phyloP scores from a whole-genome alignment of 2,329 filamentous ascomycete genomes.

The Phaeophleospora eucalypticola region DNA sequence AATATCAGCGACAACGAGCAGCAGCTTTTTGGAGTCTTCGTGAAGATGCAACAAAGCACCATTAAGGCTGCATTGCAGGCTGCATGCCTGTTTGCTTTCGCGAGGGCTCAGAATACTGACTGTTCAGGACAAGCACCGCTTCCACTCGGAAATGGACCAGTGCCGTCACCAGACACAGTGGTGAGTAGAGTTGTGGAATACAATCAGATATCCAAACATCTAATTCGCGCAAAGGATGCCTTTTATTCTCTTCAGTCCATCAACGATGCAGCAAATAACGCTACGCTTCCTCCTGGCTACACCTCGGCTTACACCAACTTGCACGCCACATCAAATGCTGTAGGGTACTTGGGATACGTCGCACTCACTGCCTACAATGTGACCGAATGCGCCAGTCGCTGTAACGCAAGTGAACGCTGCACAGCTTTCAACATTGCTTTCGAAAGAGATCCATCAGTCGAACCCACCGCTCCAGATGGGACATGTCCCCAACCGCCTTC shows the following conservation, averaged over 20 bases:
- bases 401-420: constrained; percentile 16
- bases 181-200: background rate
- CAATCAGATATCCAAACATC: background rate
- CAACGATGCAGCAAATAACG: constrained; percentile 1
- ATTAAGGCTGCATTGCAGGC: background rate
- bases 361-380: constrained; percentile 12
- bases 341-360: constrained; percentile 15
- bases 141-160: background rate
- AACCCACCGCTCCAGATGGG: constrained; percentile 1
- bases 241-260: constrained; percentile 2
- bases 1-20: background rate
- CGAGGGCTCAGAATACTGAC: background rate
- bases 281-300: constrained; percentile 9
- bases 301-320: constrained; percentile 14
- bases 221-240: background rate
- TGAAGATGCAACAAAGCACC: too few species aligned
- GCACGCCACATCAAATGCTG: constrained; percentile 13
- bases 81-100: background rate
- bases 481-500: constrained; percentile 33
- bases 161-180: background rate
- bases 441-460: constrained; percentile 10
- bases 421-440: constrained; percentile 21
- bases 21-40: background rate
- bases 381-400: constrained; percentile 13
- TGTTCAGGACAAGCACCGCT: background rate